Base-by-base conservation (phyloP, 177 flowering plant genomes). In the Vitis hybrid region DNA sequence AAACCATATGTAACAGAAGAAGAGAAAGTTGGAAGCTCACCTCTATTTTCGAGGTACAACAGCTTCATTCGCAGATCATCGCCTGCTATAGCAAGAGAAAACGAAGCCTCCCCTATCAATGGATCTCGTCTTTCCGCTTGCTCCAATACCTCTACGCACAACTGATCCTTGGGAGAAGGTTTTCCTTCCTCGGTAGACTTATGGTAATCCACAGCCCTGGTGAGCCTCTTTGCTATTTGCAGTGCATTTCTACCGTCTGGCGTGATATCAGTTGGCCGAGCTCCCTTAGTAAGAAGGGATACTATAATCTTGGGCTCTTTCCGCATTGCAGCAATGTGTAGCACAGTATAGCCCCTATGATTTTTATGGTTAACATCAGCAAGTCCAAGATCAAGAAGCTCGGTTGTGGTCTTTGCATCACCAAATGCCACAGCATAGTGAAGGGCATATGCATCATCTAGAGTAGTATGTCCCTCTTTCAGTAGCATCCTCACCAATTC, bases 71-170 rank as follows among this genome's bases (percentile, higher is more conserved):
- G 87, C 69, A 91, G 70, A 79, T 90, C 96, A 68, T 93, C 99
- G 3, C 94, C 94, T 6, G 93, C 97, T 73, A 74, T 78, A 58
- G 97, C 94, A 77, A 91, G 90, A 68, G 96, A 86, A 54, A 80
- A 69, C 62, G 96, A 87, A 76, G 96, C 99, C 74, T 93, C 98
- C 73, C 94, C 94, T 10, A 86, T 80, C 39, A 88, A 70, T 34
- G 92, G 95, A 68, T 90, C 96, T 78, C 91, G 82, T 69, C 93
- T 93, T 75, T 91, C 97, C 50, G 97, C 96, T 74, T 93, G 96
- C 82, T 94, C 98, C 81, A 93, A 72, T 65, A 94, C 81, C 81
- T 94, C 99, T 70, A 92, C 77, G 81, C 99, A 94, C 68, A 91
- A 71, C 58, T 89, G 82, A 75, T 90, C 97, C 80, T 82, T 90